Base-by-base conservation (phyloP, 1,284 basidiomycete genomes). In the Apiotrichum siamense region DNA sequence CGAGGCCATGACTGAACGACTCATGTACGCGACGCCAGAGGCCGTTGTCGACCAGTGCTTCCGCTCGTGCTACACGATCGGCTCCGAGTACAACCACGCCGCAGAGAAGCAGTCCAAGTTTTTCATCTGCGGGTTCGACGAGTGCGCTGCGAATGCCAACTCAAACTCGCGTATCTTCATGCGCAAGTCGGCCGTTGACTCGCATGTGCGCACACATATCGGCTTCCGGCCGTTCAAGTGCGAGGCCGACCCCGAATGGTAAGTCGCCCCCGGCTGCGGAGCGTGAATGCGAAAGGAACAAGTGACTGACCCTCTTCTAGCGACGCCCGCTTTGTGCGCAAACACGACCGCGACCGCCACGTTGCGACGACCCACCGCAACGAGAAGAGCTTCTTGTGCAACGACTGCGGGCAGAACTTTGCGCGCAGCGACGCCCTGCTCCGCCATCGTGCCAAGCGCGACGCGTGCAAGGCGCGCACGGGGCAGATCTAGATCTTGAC, bases 51-150 rank as follows among this genome's bases (percentile, higher is more conserved):
- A 57, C 36, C 49, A 50, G 20, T 57, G 55, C 55, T 57, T 57
- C 55, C 49, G 55, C 12, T 51, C 37, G 49, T 57, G 55, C 52
- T 57, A 57, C 52, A 33, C 44, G 24, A 48, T 52, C 29, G 49
- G 48, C 33, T 49, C 42, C 15, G 55, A 57, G 49, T 57, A 45
- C 39, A 53, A 57, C 52, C 38, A 48, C 37, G 49, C 44, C 7
- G 55, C 55, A 3, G 49, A 57, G 37, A 57, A 57, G 52, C 52
- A 57, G 52, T 43, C 42, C 52, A 57, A 57, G 49, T 57, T 46
- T 47, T 57, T 57, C 55, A 50, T 50, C 33, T 57, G 55, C 55
- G 48, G 49, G 40, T 57, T 57, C 41, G 55, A 57, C 5, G 55
- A 57, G 49, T 57, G 55, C 20, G 46, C 40, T 13, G 55, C n/a